A percentile compares a stretch with the other conserved stretches of the same genome.
Evolutionary conservation across 1,139 yeast species (phyloP).

Genomic region (Hansenula sp.): DNA sequence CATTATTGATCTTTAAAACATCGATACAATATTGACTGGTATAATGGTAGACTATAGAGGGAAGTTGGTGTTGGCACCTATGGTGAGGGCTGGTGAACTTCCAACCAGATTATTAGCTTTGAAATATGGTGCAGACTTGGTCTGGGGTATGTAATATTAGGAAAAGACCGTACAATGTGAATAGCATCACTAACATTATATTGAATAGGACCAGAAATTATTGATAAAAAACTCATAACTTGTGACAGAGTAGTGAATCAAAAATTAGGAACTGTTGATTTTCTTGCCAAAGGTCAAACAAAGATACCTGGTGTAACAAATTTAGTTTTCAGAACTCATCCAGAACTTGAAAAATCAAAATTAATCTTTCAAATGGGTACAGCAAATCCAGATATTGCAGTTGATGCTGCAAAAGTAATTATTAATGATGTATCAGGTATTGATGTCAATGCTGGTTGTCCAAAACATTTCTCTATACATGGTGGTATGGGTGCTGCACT

Average conservation of each 20-base stretch:
- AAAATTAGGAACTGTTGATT: slow-evolving; percentile 57
- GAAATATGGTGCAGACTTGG: slow-evolving; percentile 85
- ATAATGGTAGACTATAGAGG: slow-evolving; percentile 51
- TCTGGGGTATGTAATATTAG: slow-evolving; percentile 70
- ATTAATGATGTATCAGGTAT: slow-evolving; percentile 87
- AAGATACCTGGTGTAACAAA: slow-evolving; percentile 38
- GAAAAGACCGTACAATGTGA: neutral
- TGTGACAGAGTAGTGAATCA: slow-evolving; percentile 61
- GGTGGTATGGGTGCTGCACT: slow-evolving; percentile 98
- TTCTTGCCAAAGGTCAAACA: slow-evolving; percentile 33
- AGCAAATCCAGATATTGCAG: slow-evolving; percentile 78
- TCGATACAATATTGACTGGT: no score
- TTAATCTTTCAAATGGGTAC: slow-evolving; percentile 90
- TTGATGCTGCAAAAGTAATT: slow-evolving; percentile 75
- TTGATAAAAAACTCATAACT: slow-evolving; percentile 75
- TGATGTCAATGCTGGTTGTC: slow-evolving; percentile 95
- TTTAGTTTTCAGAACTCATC: slow-evolving; percentile 70
- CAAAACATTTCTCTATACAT: slow-evolving; percentile 83
- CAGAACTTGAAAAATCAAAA: slow-evolving; percentile 53
- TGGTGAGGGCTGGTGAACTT: slow-evolving; percentile 94
- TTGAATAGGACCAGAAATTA: slow-evolving; percentile 65
- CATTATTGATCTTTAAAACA: no score
- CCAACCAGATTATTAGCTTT: slow-evolving; percentile 81
- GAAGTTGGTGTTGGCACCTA: slow-evolving; percentile 85
- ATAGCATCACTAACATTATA: neutral